Percentiles rank a stretch among this genome's conserved stretches.
Conservation (phyloP, 2,329 filamentous ascomycete genomes). For the Cladosporium sp. region DNA sequence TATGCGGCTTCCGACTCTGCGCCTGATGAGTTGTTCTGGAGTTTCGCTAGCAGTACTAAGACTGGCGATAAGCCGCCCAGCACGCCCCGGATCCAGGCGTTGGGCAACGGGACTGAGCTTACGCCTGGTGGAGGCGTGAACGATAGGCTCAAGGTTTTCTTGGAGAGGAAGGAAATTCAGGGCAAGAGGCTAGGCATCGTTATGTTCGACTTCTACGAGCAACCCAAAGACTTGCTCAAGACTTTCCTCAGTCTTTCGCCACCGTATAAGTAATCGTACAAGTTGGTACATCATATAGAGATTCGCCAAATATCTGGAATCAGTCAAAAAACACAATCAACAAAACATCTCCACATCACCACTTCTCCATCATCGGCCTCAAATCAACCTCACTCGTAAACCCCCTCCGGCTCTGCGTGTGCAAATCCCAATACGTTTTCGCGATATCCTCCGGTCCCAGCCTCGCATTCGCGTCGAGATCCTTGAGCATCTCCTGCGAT, state of each 20-base stretch:
- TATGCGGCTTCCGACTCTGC: slow-evolving; percentile 38
- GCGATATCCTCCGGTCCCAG: slow-evolving; percentile 61
- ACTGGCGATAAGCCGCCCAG: slow-evolving; percentile 41
- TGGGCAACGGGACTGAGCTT: slow-evolving; percentile 40
- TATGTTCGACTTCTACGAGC: slow-evolving; percentile 55
- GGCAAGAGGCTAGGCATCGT: slow-evolving; percentile 53
- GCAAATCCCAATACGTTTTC: slow-evolving; percentile 56
- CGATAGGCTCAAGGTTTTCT: slow-evolving; percentile 40
- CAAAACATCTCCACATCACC: not conserved
- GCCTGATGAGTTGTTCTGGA: slow-evolving; percentile 49
- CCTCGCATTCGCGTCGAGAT: slow-evolving; percentile 52
- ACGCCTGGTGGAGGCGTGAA: slow-evolving; percentile 50
- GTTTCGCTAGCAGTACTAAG: slow-evolving; percentile 49
- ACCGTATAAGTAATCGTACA: not conserved
- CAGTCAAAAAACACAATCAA: no score
- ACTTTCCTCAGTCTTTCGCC: slow-evolving; percentile 37
- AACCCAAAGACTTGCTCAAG: slow-evolving; percentile 44
- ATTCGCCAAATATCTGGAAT: no score
- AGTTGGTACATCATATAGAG: not conserved
- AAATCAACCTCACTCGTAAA: slow-evolving; percentile 57
- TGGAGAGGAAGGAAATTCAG: slow-evolving; percentile 35
- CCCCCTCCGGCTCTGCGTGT: slow-evolving; percentile 50
- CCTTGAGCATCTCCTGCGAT: slow-evolving; percentile 37
- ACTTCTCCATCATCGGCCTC: slow-evolving; percentile 52
- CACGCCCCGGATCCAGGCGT: slow-evolving; percentile 49